Conservation (phyloP, 2,329 filamentous ascomycete genomes). For the Fusarium sp. region DNA sequence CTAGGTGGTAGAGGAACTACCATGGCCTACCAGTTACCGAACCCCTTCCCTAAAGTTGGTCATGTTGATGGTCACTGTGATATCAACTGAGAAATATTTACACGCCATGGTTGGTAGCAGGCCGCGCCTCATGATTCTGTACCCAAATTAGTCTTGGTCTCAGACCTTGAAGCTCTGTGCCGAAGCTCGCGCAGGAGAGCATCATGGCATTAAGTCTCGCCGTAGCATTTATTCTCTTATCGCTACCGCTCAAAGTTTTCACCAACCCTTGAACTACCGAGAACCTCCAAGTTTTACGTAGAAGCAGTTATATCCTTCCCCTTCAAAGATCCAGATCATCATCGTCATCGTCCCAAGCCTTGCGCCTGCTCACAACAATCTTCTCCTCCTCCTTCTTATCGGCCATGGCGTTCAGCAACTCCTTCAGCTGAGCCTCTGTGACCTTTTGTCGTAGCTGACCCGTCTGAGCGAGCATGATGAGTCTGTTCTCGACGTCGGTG, state of each 20-base stretch:
- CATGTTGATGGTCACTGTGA: neutral
- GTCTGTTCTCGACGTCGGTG: constrained; percentile 87
- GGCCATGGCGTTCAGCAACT: constrained; percentile 84
- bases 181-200: neutral
- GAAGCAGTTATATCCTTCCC: neutral
- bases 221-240: neutral
- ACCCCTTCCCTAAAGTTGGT: neutral
- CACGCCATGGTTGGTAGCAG: neutral
- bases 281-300: neutral
- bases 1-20: neutral
- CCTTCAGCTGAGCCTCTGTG: constrained; percentile 92
- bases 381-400: constrained; percentile 83
- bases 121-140: neutral
- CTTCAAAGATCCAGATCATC: constrained; percentile 75
- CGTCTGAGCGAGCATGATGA: constrained; percentile 89
- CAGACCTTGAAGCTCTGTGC: neutral
- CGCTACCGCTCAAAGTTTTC: neutral
- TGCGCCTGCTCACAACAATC: constrained; percentile 86
- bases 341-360: constrained; percentile 87
- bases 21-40: neutral
- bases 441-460: constrained; percentile 90
- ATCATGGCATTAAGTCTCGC: neutral
- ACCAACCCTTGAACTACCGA: neutral
- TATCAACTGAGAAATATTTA: neutral
- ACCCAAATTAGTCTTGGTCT: neutral